Evolutionary conservation across 1,284 basidiomycete genomes (phyloP).

Genomic region (Apiotrichum mycotoxinovorans): DNA sequence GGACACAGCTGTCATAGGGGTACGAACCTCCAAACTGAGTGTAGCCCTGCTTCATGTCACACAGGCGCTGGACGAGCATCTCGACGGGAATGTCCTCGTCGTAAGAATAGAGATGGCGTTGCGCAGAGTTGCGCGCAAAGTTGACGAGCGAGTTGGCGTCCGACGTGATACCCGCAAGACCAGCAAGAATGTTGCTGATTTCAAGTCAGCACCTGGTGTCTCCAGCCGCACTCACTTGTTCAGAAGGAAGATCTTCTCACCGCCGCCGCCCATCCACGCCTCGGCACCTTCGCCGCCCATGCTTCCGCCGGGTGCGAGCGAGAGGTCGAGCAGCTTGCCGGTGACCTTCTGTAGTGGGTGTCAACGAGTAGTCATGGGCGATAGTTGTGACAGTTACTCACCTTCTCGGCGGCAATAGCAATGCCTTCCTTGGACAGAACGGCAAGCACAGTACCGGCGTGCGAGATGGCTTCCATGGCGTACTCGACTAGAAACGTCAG

Average conservation of each 20-base stretch:
- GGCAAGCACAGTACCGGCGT: slow-evolving; percentile 91
- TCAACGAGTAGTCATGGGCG: slow-evolving; percentile 4
- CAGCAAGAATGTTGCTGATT: slow-evolving; percentile 84
- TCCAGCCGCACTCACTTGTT: slow-evolving; percentile 58
- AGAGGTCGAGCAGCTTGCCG: slow-evolving; percentile 90
- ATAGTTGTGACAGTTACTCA: no score
- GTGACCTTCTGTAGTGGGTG: slow-evolving; percentile 69
- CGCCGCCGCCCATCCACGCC: slow-evolving; percentile 69
- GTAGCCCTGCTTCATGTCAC: slow-evolving; percentile 98
- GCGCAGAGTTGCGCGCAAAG: slow-evolving; percentile 85
- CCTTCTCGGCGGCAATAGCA: slow-evolving; percentile 95
- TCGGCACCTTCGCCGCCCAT: slow-evolving; percentile 66
- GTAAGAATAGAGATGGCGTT: slow-evolving; percentile 81
- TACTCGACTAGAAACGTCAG: slow-evolving; percentile 74
- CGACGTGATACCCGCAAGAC: slow-evolving; percentile 92
- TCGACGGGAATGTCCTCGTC: slow-evolving; percentile 99
- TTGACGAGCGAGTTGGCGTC: slow-evolving; percentile 98
- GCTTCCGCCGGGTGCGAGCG: slow-evolving; percentile 66
- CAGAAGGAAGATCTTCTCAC: slow-evolving; percentile 94
- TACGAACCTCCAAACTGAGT: slow-evolving; percentile 88
- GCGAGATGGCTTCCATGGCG: slow-evolving; percentile 98
- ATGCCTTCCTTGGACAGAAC: slow-evolving; percentile 94
- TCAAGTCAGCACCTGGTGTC: not conserved
- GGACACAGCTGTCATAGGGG: not conserved
- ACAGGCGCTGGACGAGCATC: slow-evolving; percentile 85